Evolutionary conservation across 2,329 filamentous ascomycete species (phyloP).

Genomic region (Fusarium multiceps): DNA sequence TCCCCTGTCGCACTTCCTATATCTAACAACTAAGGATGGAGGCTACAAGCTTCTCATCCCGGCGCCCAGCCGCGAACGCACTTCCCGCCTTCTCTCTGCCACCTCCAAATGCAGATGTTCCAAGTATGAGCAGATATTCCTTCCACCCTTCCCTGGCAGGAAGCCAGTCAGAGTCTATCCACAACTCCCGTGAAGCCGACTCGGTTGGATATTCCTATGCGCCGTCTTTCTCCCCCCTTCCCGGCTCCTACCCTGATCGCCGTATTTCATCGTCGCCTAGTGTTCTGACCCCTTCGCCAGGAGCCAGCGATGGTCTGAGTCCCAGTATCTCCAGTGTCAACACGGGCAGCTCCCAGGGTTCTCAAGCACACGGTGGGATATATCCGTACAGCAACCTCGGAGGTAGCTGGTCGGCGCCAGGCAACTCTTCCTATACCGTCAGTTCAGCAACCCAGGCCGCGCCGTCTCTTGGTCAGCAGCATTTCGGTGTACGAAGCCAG

Average conservation of each 20-base stretch:
- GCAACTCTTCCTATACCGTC: constrained; percentile 62
- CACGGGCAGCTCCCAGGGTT: constrained; percentile 67
- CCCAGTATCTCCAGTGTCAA: constrained; percentile 71
- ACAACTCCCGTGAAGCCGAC: constrained; percentile 41
- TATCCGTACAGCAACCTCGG: constrained; percentile 66
- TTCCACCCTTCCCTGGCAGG: constrained; percentile 36
- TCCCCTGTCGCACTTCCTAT: not conserved
- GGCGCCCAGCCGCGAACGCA: constrained; percentile 50
- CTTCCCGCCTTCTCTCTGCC: constrained; percentile 53
- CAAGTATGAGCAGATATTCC: constrained; percentile 50
- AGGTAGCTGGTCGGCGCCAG: constrained; percentile 69
- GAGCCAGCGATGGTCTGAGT: constrained; percentile 70
- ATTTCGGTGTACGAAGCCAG: constrained; percentile 45
- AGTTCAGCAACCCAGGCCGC: constrained; percentile 56
- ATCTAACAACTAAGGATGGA: constrained; percentile 42
- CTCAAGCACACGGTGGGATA: constrained; percentile 63
- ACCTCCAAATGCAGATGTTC: constrained; percentile 51
- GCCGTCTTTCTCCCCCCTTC: constrained; percentile 42
- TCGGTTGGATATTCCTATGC: constrained; percentile 40
- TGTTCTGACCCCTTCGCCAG: constrained; percentile 55
- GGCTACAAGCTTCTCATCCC: constrained; percentile 49
- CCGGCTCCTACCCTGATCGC: constrained; percentile 45
- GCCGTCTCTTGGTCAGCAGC: constrained; percentile 45
- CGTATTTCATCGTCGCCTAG: constrained; percentile 47
- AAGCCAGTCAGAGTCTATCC: constrained; percentile 39